Base-by-base conservation (phyloP, 2,329 filamentous ascomycete species). In the Sporothrix variecibatus region DNA sequence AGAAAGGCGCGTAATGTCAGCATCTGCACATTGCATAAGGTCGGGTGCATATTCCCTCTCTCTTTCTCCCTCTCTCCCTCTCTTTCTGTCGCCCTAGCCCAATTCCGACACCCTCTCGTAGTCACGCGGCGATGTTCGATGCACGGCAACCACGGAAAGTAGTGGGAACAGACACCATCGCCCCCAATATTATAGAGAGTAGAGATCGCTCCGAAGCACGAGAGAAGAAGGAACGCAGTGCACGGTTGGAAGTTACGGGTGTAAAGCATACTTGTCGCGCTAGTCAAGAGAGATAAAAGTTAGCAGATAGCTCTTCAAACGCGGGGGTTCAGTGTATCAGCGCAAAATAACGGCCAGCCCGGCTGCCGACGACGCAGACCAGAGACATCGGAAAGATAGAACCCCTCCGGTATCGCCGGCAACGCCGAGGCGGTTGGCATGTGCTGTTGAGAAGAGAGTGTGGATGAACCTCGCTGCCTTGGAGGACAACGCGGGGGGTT, bases 1-100 rank as follows among this genome's bases (percentile, higher is more conserved):
- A 80, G 71, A 51, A 43, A 6, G 17, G 2, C 2, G 40, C 9
- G 46, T 23, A 20, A 28, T n/a, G 74, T 76, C 65, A 76, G 75
- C 26, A 28, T 49, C 15, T 28, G 49, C 43, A 12, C 12, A 11
- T 67, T 56, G 31, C 1, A 9, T 26, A 26, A 20, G 34, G 23
- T 64, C 9, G 43, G 62, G 26, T n/a, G 20, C 17, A 34, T 9
- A 9, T 12, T 67, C 38, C n/a, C 7, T 20, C 12, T 12, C 15
- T 4, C 17, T 20, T 23, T 40, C n/a, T 43, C 20, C 9, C n/a
- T 9, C 17, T 20, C 20, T 34, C 60, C 20, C 15, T 34, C 26
- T 12, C 31, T 17, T 31, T 62, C 20, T 20, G 12, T 51, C 46
- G 15, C 15, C 46, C 3, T 56, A 28, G 23, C 3, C 15, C 43